phyloP scores from a whole-genome alignment of 257 asterid species.

The Ilex asprella region DNA sequence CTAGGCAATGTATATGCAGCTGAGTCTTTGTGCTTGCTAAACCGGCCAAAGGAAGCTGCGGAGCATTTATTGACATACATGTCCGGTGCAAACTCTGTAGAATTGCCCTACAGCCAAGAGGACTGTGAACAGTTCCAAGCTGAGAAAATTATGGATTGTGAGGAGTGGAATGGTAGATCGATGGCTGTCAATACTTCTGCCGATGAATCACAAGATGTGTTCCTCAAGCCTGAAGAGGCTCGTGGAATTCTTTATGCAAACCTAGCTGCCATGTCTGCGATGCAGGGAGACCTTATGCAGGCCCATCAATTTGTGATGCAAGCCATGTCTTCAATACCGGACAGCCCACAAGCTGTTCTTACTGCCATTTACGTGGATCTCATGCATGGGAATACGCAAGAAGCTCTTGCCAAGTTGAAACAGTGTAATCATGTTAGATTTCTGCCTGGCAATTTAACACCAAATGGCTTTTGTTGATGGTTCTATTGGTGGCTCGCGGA shows the following conservation, averaged over 20 bases:
- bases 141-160: conserved; percentile 44
- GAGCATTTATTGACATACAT: conserved; percentile 40
- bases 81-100: conserved; percentile 40
- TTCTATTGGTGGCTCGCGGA: conserved; percentile 5
- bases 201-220: conserved; percentile 34
- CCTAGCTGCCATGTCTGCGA: conserved; percentile 52
- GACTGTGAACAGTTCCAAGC: conserved; percentile 62
- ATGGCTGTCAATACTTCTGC: conserved; percentile 15
- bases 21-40: conserved; percentile 79
- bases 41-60: conserved; percentile 71
- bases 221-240: conserved; percentile 77
- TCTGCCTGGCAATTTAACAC: conserved; percentile 21
- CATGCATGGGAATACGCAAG: conserved; percentile 44
- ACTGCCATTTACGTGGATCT: conserved; percentile 76
- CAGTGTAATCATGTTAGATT: conserved; percentile 39
- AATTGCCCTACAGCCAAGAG: conserved; percentile 56
- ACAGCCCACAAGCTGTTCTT: conserved; percentile 47
- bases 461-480: conserved; percentile 40
- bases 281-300: conserved; percentile 58
- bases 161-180: conserved; percentile 37
- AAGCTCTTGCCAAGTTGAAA: conserved; percentile 67
- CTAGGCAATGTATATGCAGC: conserved; percentile 68
- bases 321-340: conserved; percentile 49
- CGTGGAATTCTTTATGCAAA: conserved; percentile 55
- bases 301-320: conserved; percentile 41